Evolutionary conservation across 106 monocot species (phyloP), one percentile per base, ranked within the genome.

Genomic region (Dendrobium catenatum): DNA sequence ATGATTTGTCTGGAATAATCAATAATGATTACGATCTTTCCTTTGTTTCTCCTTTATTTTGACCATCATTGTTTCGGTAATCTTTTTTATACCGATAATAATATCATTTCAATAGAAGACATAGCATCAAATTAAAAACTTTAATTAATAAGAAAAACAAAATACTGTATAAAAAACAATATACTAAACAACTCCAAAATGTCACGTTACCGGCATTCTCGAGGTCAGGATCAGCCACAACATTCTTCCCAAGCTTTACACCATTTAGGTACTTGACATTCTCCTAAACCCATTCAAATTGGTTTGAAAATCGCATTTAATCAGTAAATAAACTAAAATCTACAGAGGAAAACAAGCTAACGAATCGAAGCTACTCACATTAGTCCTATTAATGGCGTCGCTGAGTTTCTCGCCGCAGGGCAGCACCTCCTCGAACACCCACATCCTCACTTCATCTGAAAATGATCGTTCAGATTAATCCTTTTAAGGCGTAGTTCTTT

Each of bases 261-360:
- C 94, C 93, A 44, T 94, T 87, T 51, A 96, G 86, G 77, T 96
- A 96, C 84, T 92, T 96, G 72, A 92, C 87, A 83, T 96, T 96
- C 85, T 96, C 96, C 96, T 94, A 84, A 82, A 78, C 49, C 56
- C 58, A 54, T 5, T 41, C 40, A 78, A 24, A 49, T 55, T 7
- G 11, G 16, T 55, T 19, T 20, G 59, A 79, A 0, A 80, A 68
- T 31, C 19, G 43, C 24, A 66, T 18, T 24, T n/a, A 44, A 74
- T n/a, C 61, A 61, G 2, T 8, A 22, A 61, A 6, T 61, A 61
- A 61, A n/a, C n/a, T 4, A 5, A 2, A 51, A 11, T 9, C 33
- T 29, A 37, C 40, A 4, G 17, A 72, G 16, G 17, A 8, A n/a
- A 18, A 80, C 68, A 70, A 31, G 61, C 13, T 10, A 76, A 33